A percentile compares a stretch with the other conserved stretches of the same genome.
phyloP scores from a whole-genome alignment of 2,329 filamentous ascomycete species.

The Aspergillus neoniger region DNA sequence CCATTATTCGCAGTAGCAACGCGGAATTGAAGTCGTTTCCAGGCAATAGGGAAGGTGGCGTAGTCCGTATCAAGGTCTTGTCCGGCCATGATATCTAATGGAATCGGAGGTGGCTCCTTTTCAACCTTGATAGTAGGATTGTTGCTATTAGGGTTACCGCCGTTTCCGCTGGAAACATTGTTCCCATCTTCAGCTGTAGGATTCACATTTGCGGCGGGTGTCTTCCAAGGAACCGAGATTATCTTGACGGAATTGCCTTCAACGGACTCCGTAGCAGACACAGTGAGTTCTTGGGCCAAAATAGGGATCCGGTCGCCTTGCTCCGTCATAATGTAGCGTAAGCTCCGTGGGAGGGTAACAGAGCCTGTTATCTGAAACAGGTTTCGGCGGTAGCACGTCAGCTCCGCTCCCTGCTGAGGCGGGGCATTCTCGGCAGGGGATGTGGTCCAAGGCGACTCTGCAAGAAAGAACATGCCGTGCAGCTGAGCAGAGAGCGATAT shows the following conservation, averaged over 20 bases:
- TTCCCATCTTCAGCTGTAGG: conserved; percentile 41
- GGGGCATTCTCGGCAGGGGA: conserved; percentile 57
- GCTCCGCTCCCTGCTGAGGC: conserved; percentile 61
- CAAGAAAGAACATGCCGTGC: conserved; percentile 70
- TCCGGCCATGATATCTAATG: conserved; percentile 67
- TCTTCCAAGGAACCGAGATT: conserved; percentile 98
- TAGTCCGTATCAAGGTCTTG: conserved; percentile 77
- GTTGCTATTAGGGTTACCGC: conserved; percentile 10
- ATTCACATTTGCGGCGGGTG: conserved; percentile 71
- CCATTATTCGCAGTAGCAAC: conserved; percentile 97
- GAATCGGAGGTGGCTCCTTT: conserved; percentile 82
- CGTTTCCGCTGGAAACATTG: conserved; percentile 29
- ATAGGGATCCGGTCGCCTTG: conserved; percentile 82
- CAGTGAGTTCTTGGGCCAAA: conserved; percentile 77
- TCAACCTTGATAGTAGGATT: conserved; percentile 62
- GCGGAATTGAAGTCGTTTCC: conserved; percentile 89
- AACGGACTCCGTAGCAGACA: conserved; percentile 92
- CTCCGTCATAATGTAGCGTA: conserved; percentile 79
- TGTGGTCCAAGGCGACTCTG: conserved; percentile 64
- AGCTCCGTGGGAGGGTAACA: conserved; percentile 74
- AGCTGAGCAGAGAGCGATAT: conserved; percentile 63
- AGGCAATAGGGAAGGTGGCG: conserved; percentile 88
- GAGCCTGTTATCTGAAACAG: conserved; percentile 94
- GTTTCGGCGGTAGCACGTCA: conserved; percentile 95
- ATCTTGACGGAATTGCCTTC: conserved; percentile 90